Evolutionary conservation across 495 filamentous ascomycete genomes (phyloP), one percentile per base, ranked within the genome.

Genomic region (Neurospora sp.): DNA sequence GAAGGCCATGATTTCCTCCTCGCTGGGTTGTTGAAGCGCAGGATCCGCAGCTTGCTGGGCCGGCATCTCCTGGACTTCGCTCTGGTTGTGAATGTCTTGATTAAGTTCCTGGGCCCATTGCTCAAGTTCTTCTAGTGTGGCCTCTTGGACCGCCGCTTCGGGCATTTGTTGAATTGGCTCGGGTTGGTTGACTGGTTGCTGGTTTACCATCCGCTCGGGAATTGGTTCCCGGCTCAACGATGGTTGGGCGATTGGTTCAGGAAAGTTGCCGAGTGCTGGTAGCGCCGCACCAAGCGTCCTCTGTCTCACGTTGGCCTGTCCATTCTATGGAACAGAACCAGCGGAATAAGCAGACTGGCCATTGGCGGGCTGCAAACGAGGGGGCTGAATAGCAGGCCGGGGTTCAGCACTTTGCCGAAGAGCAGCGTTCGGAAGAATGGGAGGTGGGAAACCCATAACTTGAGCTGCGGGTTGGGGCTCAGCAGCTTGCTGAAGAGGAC

Each of bases 361-460:
- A 9, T 44, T n/a, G 2, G 16, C 16, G 16, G 16, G 41, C 5
- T 44, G 41, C 27, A 27, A 2, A 1, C 2, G 27, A 27, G 2
- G 27, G 2, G 27, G 27, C 27, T 27, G 27, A 27, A 2, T 1
- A 27, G 27, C 3, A 1, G 2, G n/a, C 5, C 4, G 40, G 3
- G 4, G 40, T 0, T 12, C 14, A 42, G 41, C 41, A 42, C 14
- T 18, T 44, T 44, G 41, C 16, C n/a, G 16, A 44, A n/a, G 5
- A 2, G 41, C 5, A 2, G 0, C 6, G 16, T 18, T 0, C 0
- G 16, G 0, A n/a, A 3, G 1, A n/a, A n/a, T 18, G 6, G 41
- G 41, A 8, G 41, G 41, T 3, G 41, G 16, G 7, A 44, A n/a
- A 1, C 16, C 41, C 41, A 9, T 18, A 6, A n/a, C 16, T 3